phyloP scores from a whole-genome alignment of 805 yeast species.

The Metschnikowia sp. region DNA sequence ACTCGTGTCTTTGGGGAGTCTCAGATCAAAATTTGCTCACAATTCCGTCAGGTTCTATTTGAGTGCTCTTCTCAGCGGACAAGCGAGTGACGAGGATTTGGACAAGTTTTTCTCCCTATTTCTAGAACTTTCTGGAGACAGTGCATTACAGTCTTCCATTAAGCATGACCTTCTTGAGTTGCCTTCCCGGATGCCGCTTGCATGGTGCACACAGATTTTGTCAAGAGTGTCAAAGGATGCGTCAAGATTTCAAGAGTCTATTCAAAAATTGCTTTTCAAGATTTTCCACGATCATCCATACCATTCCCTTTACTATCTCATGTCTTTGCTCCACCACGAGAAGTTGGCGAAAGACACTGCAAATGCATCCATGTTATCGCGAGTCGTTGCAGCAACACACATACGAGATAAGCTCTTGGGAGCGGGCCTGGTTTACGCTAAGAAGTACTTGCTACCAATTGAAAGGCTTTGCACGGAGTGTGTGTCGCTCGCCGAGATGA shows the following conservation, averaged over 20 bases:
- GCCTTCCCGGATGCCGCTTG: slow-evolving; percentile 61
- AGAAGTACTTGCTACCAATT: slow-evolving; percentile 40
- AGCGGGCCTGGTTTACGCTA: slow-evolving; percentile 21
- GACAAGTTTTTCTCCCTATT: slow-evolving; percentile 80
- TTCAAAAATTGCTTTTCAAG: slow-evolving; percentile 46
- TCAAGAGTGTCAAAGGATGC: slow-evolving; percentile 58
- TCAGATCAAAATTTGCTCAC: slow-evolving; percentile 41
- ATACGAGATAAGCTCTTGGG: slow-evolving; percentile 43
- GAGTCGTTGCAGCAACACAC: slow-evolving; percentile 45
- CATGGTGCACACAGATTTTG: slow-evolving; percentile 81
- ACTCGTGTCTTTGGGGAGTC: slow-evolving; percentile 34
- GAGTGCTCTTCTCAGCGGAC: slow-evolving; percentile 46
- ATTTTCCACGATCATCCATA: slow-evolving; percentile 62
- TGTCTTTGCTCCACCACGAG: slow-evolving; percentile 52
- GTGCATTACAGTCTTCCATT: slow-evolving; percentile 42
- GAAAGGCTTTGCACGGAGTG: slow-evolving; percentile 50
- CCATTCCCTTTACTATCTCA: slow-evolving; percentile 63
- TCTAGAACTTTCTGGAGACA: slow-evolving; percentile 58
- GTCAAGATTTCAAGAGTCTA: slow-evolving; percentile 51
- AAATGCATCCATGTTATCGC: slow-evolving; percentile 42
- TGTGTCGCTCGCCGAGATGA: slow-evolving; percentile 48
- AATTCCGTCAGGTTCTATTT: slow-evolving; percentile 61
- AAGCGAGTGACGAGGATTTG: slow-evolving; percentile 46
- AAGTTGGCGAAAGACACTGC: slow-evolving; percentile 24
- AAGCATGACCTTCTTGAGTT: slow-evolving; percentile 34